Evolutionary conservation across 768 basidiomycete genomes (phyloP), one percentile per base, ranked within the genome.

Genomic region (Mycena belliarum): DNA sequence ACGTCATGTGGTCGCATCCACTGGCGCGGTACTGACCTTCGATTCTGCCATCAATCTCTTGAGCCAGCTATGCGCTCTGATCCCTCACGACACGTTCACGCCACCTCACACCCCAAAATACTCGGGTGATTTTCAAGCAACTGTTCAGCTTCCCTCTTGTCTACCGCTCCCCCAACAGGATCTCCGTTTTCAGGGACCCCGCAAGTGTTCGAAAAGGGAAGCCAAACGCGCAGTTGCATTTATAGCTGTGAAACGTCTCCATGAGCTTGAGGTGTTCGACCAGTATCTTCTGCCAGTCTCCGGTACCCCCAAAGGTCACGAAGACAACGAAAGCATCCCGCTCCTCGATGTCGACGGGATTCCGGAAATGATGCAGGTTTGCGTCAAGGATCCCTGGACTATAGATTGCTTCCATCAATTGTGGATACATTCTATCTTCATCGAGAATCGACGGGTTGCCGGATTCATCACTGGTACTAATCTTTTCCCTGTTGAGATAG

Each of bases 221-320:
- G 93, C 94, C 0, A 91, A 85, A 64, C 86, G 93, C 8, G 88
- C 89, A 4, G 92, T 83, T 12, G 89, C 92, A 0, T 95, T 92
- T 68, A 72, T 83, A 59, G 93, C 89, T 3, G 89, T 92, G 21
- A 85, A 83, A 63, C 76, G 76, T 3, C 77, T 96, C 16, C 82
- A 87, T 58, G 75, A 77, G 26, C 73, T 91, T n/a, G 81, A 88
- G 26, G 87, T 91, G 6, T 88, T 95, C 63, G 88, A 95, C 65
- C 86, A 93, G 55, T 87, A 89, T 66, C 79, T 96, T 3, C 78
- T 93, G 11, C 93, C 94, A 0, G 75, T 81, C n/a, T 78, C 84
- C 15, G 79, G 78, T 42, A 71, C 80, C 38, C 82, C 77, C 6
- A 77, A 75, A 28, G 78, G 74, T 21, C 75, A 79, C 26, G 77